Evolutionary conservation across 441 rosid genomes (phyloP).

Genomic region (Gossypium schwendimanii): DNA sequence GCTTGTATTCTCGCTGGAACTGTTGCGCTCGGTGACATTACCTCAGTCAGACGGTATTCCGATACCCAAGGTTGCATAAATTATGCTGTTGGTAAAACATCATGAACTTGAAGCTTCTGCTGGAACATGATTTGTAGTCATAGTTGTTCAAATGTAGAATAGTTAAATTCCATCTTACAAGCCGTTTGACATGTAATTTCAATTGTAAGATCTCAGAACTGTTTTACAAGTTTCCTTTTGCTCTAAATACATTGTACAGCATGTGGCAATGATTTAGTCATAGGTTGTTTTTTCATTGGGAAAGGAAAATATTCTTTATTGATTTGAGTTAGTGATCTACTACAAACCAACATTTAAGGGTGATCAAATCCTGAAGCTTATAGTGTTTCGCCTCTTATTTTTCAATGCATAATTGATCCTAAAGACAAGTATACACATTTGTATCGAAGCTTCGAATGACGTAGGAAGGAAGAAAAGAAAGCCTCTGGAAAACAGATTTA

Average conservation of each 20-base stretch:
- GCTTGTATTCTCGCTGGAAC: conserved; percentile 77
- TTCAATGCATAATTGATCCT: too few species aligned
- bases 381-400: too few species aligned
- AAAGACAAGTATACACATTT: too few species aligned
- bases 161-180: not conserved
- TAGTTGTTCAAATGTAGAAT: conserved; percentile 11
- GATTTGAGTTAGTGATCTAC: not conserved
- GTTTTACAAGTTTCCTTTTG: not conserved
- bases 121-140: conserved; percentile 24
- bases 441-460: not conserved
- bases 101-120: not conserved
- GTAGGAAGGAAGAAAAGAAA: not conserved
- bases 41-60: conserved; percentile 47
- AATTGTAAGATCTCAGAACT: not conserved
- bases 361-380: not conserved
- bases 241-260: not conserved
- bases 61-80: conserved; percentile 47
- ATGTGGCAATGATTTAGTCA: not conserved
- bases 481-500: not conserved
- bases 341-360: not conserved
- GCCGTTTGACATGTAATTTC: not conserved
- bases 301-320: not conserved
- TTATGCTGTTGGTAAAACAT: not conserved
- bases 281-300: not conserved
- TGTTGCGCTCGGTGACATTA: conserved; percentile 77